phyloP scores from a whole-genome alignment of 2,329 filamentous ascomycete genomes.

The Apiospora aurea region DNA sequence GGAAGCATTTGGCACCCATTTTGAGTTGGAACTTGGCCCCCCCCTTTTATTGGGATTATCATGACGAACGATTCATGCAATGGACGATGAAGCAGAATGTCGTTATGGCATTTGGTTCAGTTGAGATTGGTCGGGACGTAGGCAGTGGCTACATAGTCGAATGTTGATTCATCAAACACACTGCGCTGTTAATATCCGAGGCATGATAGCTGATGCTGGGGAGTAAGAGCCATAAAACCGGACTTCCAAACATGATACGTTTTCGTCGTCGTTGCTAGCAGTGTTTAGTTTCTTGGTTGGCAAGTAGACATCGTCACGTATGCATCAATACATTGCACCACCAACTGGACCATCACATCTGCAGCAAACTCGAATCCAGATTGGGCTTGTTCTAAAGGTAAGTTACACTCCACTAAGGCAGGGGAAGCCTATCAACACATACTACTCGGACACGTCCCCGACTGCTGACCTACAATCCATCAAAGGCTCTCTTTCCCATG shows the following conservation, averaged over 20 bases:
- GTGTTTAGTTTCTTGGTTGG: background rate
- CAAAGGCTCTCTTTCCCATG: background rate
- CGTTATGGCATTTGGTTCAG: background rate
- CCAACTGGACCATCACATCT: background rate
- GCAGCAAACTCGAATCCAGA: conserved; percentile 17
- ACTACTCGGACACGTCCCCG: conserved; percentile 32
- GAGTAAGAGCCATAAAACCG: background rate
- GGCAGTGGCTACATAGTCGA: conserved; percentile 1
- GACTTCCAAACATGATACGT: background rate
- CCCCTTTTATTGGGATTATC: background rate
- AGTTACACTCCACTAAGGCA: conserved; percentile 17
- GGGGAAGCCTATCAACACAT: conserved; percentile 30
- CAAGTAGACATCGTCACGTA: background rate
- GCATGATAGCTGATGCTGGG: background rate
- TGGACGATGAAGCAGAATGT: background rate
- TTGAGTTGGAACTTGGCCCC: background rate
- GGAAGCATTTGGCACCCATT: conserved; percentile 13
- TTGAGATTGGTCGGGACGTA: conserved; percentile 5
- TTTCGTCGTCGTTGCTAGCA: background rate
- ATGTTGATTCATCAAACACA: background rate
- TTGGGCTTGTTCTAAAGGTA: conserved; percentile 17
- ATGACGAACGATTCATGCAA: conserved; percentile 11
- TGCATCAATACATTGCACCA: background rate
- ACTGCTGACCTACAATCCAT: conserved; percentile 24
- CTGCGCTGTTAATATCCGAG: too few species aligned